Evolutionary conservation across 75 land plant genomes (phyloP).

Genomic region (Cunninghamia lanceolata): DNA sequence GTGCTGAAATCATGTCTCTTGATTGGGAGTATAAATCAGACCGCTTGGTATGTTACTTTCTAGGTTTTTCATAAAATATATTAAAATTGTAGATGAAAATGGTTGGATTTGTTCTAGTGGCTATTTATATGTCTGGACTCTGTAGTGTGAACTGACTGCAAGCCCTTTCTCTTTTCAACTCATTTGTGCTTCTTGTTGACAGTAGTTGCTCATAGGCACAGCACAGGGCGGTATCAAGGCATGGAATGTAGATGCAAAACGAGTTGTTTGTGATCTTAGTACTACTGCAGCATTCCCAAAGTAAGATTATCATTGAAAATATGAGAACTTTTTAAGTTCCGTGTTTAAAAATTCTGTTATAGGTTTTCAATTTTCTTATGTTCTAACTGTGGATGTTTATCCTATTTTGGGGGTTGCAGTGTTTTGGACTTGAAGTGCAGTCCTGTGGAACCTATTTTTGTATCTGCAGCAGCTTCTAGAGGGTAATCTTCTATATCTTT

Average conservation of each 20-base stretch:
- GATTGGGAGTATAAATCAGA: constrained; percentile 98
- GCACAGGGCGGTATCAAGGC: constrained; percentile 92
- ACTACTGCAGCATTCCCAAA: constrained; percentile 73
- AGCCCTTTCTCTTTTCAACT: neutral
- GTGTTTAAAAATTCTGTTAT: neutral
- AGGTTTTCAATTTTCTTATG: neutral
- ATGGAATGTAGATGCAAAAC: constrained; percentile 98
- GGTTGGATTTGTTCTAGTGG: neutral
- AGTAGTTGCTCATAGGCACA: constrained; percentile 89
- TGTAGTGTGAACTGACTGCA: neutral
- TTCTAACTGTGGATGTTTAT: neutral
- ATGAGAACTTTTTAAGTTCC: neutral
- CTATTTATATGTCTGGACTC: constrained; percentile 6
- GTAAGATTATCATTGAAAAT: constrained; percentile 25
- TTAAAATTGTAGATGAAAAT: neutral
- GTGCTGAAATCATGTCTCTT: constrained; percentile 83
- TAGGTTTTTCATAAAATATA: neutral
- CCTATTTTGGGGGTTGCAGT: constrained; percentile 36
- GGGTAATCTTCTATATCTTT: constrained; percentile 26
- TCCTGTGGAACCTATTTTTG: constrained; percentile 91
- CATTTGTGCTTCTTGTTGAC: constrained; percentile 15
- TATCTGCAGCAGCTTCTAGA: constrained; percentile 89
- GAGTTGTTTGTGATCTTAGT: constrained; percentile 93
- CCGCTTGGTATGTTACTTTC: constrained; percentile 59
- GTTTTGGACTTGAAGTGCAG: constrained; percentile 95